Conservation (phyloP, 1,139 yeast species). For the Meyerozyma carpophila region DNA sequence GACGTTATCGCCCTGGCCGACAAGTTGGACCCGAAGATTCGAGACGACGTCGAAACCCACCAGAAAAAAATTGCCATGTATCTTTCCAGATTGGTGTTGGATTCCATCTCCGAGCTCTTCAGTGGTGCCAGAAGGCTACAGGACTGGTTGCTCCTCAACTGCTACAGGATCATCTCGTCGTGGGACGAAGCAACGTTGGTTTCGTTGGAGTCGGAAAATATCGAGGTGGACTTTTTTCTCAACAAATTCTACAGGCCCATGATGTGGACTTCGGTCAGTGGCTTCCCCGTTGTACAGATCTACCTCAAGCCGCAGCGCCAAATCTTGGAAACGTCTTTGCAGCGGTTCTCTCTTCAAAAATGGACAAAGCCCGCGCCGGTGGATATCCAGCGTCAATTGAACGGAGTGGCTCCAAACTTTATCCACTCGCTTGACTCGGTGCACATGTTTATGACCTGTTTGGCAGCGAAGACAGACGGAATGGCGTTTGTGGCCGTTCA, state of each 20-base stretch:
- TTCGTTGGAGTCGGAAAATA: conserved; percentile 5
- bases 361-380: conserved; percentile 18
- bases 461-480: conserved; percentile 14
- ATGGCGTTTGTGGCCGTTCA: conserved; percentile 37
- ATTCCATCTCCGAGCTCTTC: conserved; percentile 31
- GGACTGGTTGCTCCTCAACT: conserved; percentile 30
- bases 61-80: conserved; percentile 14
- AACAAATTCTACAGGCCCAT: conserved; percentile 23
- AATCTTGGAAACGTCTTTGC: conserved; percentile 21
- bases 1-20: conserved; percentile 14
- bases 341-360: conserved; percentile 16
- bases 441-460: conserved; percentile 35
- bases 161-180: conserved; percentile 25
- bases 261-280: conserved; percentile 41
- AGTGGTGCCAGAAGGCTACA: conserved; percentile 31
- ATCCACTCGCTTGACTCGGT: conserved; percentile 41
- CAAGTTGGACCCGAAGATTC: conserved; percentile 3
- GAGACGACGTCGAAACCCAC: background rate
- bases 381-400: conserved; percentile 26
- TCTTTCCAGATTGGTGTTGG: conserved; percentile 23
- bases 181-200: conserved; percentile 18
- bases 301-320: conserved; percentile 19
- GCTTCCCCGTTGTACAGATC: conserved; percentile 39
- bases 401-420: conserved; percentile 42
- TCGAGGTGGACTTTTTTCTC: conserved; percentile 13